Evolutionary conservation across 2,329 filamentous ascomycete species (phyloP).

Genomic region (Aschersonia sp.): DNA sequence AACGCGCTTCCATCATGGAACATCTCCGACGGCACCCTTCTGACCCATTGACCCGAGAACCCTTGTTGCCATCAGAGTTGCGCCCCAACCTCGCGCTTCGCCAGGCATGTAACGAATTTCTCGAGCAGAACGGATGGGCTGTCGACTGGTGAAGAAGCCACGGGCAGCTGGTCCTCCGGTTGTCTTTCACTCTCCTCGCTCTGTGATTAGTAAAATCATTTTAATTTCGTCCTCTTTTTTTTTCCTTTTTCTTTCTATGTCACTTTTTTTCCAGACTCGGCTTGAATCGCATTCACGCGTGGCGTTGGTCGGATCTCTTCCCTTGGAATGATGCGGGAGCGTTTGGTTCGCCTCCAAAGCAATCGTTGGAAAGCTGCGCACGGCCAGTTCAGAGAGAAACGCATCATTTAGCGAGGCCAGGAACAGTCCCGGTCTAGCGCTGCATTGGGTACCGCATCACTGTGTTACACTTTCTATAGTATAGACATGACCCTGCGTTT

Average conservation of each 20-base stretch:
- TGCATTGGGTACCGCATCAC: no score
- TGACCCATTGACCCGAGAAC: slow-evolving; percentile 75
- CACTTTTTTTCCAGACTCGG: no score
- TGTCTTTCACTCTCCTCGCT: neutral
- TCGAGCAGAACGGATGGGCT: slow-evolving; percentile 80
- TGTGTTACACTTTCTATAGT: no score
- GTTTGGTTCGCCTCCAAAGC: no score
- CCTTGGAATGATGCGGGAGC: no score
- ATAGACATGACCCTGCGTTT: no score
- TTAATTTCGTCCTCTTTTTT: neutral
- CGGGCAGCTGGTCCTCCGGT: neutral
- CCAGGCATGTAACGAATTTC: slow-evolving; percentile 71
- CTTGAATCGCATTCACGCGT: no score
- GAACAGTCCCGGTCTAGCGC: no score
- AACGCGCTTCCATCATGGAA: slow-evolving; percentile 71
- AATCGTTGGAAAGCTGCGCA: no score
- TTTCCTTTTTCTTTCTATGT: neutral
- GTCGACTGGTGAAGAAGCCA: slow-evolving; percentile 56
- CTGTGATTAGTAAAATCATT: neutral
- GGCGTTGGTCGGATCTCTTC: no score
- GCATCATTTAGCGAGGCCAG: no score
- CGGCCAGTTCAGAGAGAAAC: no score
- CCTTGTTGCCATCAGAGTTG: slow-evolving; percentile 53
- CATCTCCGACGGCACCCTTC: slow-evolving; percentile 61
- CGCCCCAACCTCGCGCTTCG: slow-evolving; percentile 70